A percentile compares a stretch with the other conserved stretches of the same genome.
Conservation (phyloP, 257 asterid genomes). For the Capsicum pubescens region DNA sequence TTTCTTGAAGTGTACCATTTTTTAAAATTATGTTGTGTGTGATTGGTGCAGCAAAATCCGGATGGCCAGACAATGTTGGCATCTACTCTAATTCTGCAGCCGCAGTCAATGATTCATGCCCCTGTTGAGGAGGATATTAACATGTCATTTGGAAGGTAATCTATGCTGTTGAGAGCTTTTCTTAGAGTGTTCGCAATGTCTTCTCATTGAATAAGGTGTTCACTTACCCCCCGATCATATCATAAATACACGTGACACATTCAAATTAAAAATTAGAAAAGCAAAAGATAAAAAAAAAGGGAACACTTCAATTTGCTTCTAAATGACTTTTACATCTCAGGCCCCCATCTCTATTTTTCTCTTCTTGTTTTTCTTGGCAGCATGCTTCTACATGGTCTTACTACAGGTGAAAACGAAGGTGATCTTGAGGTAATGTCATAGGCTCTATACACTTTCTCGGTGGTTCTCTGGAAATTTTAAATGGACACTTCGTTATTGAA, state of each 20-base stretch:
- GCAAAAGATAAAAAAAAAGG: slow-evolving; percentile 18
- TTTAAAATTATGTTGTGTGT: slow-evolving; percentile 24
- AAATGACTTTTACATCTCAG: slow-evolving; percentile 30
- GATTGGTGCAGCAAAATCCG: slow-evolving; percentile 66
- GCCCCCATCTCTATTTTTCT: slow-evolving; percentile 7
- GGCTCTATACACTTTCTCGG: not conserved
- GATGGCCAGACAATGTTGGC: slow-evolving; percentile 93
- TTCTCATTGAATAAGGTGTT: not conserved
- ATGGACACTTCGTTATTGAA: not conserved
- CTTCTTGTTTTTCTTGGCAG: slow-evolving; percentile 52
- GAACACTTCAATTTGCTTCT: slow-evolving; percentile 30
- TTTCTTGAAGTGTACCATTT: slow-evolving; percentile 17
- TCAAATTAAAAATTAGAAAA: not conserved
- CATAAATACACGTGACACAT: not conserved
- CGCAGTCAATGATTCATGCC: slow-evolving; percentile 64
- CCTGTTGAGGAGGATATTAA: slow-evolving; percentile 84
- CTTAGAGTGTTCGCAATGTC: not conserved
- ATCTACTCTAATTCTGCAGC: slow-evolving; percentile 86
- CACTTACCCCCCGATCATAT: not conserved
- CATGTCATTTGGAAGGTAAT: slow-evolving; percentile 95
- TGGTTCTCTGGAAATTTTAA: not conserved
- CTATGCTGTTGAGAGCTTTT: slow-evolving; percentile 5
- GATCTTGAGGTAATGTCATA: slow-evolving; percentile 79
- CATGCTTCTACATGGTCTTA: slow-evolving; percentile 91
- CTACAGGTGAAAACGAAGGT: slow-evolving; percentile 77